Evolutionary conservation across 202 grass and related monocot species (phyloP).

Genomic region (Brachypodium distachyon): DNA sequence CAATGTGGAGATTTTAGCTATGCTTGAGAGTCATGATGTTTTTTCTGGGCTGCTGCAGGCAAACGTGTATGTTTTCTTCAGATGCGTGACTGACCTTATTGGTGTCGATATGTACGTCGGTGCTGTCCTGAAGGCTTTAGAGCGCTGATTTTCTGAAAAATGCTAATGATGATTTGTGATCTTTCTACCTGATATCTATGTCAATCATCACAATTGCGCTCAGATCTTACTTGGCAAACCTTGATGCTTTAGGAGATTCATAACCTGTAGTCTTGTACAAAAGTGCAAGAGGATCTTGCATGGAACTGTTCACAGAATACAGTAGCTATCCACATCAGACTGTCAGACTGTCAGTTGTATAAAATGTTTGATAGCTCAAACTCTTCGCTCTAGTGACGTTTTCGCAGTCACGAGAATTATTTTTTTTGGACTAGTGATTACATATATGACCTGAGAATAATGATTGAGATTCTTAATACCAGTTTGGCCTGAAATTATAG

Average conservation of each 20-base stretch:
- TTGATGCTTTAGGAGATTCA: neutral
- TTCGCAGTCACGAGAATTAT: neutral
- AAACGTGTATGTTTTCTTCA: neutral
- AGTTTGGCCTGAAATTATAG: neutral
- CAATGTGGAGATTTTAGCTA: neutral
- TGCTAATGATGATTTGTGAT: neutral
- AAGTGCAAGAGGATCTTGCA: no score
- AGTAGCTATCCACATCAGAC: neutral
- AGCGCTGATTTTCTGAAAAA: neutral
- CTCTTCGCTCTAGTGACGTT: neutral
- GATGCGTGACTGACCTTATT: neutral
- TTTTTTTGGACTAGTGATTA: neutral
- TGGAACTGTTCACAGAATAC: no score
- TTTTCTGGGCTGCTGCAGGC: neutral
- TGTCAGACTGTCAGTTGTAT: neutral
- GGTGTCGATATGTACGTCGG: neutral
- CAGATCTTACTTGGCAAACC: neutral
- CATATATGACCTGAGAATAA: neutral
- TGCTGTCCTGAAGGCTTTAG: neutral
- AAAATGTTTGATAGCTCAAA: neutral
- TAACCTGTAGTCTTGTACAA: neutral
- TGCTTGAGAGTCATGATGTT: neutral
- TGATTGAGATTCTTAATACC: neutral
- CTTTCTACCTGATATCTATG: neutral
- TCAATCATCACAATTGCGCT: neutral